A percentile compares a stretch with the other conserved stretches of the same genome.
Conservation (phyloP, 305 asterid genomes). For the Rubia tinctorum region DNA sequence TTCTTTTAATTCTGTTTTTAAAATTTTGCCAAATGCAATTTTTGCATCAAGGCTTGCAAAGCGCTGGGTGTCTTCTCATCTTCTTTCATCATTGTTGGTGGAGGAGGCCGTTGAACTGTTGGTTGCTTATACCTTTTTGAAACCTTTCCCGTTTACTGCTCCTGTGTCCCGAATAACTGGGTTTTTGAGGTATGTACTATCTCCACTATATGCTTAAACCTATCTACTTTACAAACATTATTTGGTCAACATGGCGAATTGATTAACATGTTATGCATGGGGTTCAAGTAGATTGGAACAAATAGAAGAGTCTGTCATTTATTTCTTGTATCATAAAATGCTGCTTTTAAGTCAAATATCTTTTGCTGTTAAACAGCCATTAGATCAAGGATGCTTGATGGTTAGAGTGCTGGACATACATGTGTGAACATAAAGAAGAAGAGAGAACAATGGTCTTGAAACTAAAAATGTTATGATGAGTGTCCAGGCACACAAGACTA, state of each 20-base stretch:
- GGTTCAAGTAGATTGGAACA: background rate
- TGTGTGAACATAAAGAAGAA: background rate
- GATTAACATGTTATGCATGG: background rate
- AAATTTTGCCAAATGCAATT: conserved; percentile 12
- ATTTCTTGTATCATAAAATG: background rate
- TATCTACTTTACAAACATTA: conserved; percentile 7
- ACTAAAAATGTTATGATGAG: background rate
- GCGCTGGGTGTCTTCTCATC: conserved; percentile 97
- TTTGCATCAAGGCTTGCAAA: conserved; percentile 78
- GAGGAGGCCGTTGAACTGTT: conserved; percentile 94
- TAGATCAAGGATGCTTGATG: background rate
- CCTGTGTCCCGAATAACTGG: conserved; percentile 89
- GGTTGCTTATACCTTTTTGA: conserved; percentile 85
- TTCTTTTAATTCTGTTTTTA: background rate
- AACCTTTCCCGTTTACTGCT: conserved; percentile 72
- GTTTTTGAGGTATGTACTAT: conserved; percentile 60
- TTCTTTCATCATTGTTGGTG: conserved; percentile 63
- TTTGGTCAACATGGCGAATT: background rate
- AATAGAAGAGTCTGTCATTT: background rate
- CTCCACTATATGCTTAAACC: conserved; percentile 5
- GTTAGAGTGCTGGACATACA: background rate
- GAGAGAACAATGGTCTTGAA: background rate
- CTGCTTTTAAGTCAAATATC: background rate
- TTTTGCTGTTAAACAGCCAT: background rate
- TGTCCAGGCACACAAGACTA: background rate